These are phyloP conservation scores for Cairneyella variabilis DNA, from an alignment of 495 filamentous ascomycete genomes.

Conservation along the genomic window DNA sequence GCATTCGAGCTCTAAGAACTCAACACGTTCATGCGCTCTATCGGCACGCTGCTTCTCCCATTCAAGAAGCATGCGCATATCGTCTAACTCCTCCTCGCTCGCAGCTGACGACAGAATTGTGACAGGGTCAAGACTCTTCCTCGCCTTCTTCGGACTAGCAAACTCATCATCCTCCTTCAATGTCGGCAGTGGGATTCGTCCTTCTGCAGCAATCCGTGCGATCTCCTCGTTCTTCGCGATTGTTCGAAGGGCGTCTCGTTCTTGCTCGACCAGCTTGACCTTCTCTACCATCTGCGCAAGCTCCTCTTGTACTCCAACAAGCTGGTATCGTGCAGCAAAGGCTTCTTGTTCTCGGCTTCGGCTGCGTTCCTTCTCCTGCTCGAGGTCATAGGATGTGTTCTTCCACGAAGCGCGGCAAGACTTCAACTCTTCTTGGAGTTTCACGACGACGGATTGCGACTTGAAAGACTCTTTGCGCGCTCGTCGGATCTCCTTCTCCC, in stretches of 20 bases:
- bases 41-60: conserved; percentile 62
- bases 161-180: conserved; percentile 41
- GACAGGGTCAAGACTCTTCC: conserved; percentile 32
- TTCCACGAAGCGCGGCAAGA: conserved; percentile 52
- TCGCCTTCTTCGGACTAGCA: conserved; percentile 39
- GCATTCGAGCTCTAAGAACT: conserved; percentile 84
- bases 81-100: conserved; percentile 50
- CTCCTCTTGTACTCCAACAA: conserved; percentile 73
- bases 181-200: conserved; percentile 53
- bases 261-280: conserved; percentile 63
- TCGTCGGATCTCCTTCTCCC: conserved; percentile 80
- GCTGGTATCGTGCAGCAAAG: conserved; percentile 67
- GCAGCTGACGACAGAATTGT: conserved; percentile 39
- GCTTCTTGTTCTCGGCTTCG: conserved; percentile 66
- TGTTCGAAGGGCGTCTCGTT: conserved; percentile 62
- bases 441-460: conserved; percentile 68
- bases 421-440: conserved; percentile 81
- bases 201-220: conserved; percentile 60
- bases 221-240: conserved; percentile 55
- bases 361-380: conserved; percentile 44
- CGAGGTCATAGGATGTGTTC: conserved; percentile 33
- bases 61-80: conserved; percentile 57
- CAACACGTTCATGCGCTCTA: conserved; percentile 65
- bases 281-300: conserved; percentile 59
- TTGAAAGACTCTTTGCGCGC: conserved; percentile 85